Evolutionary conservation across 257 asterid genomes (phyloP).

Genomic region (Salvia miltiorrhiza): DNA sequence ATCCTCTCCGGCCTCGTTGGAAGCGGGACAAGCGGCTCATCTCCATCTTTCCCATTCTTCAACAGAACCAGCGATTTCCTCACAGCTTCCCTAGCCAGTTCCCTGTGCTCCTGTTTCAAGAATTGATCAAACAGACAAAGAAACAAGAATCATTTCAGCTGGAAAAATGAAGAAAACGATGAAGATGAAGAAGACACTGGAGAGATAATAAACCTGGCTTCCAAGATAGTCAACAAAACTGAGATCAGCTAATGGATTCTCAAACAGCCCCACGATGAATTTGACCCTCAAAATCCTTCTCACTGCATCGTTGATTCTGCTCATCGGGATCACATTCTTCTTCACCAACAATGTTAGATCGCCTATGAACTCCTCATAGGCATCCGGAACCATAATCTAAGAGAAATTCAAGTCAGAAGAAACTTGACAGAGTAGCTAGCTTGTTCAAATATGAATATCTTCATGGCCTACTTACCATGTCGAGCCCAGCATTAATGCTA

Average conservation of each 20-base stretch:
- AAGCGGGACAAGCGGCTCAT: conserved; percentile 51
- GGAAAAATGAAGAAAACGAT: neutral
- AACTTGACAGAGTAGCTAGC: neutral
- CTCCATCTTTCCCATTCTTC: conserved; percentile 51
- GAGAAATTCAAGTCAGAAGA: neutral
- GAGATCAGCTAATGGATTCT: conserved; percentile 53
- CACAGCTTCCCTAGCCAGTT: conserved; percentile 77
- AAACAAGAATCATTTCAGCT: neutral
- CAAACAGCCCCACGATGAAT: conserved; percentile 61
- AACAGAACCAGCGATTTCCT: conserved; percentile 69
- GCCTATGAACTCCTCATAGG: conserved; percentile 37
- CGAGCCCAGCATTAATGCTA: conserved; percentile 62
- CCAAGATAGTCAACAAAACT: conserved; percentile 43
- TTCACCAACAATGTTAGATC: conserved; percentile 40
- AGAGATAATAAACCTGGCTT: conserved; percentile 29
- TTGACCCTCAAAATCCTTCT: conserved; percentile 60
- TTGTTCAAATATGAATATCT: neutral
- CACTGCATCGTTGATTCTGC: conserved; percentile 66
- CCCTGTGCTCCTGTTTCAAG: conserved; percentile 52
- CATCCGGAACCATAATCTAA: conserved; percentile 58
- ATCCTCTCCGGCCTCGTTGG: conserved; percentile 34
- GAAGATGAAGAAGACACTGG: neutral
- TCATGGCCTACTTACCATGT: conserved; percentile 58
- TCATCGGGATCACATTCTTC: conserved; percentile 45
- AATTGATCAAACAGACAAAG: neutral